Evolutionary conservation across 2,329 filamentous ascomycete genomes (phyloP).

Genomic region (Epichloe sp.): DNA sequence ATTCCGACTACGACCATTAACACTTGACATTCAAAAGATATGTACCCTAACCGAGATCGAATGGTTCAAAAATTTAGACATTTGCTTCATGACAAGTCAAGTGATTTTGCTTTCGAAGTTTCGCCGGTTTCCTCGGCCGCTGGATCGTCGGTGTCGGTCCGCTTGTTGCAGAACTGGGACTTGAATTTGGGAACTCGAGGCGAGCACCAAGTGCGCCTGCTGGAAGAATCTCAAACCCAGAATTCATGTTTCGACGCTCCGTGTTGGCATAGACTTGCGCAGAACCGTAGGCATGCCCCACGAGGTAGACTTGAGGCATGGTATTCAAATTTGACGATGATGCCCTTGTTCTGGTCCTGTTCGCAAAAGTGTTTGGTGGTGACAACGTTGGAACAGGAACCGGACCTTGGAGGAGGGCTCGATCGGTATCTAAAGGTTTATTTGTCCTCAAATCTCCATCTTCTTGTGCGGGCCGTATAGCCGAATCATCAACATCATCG

Average conservation of each 20-base stretch:
- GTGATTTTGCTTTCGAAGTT: neutral
- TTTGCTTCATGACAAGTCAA: neutral
- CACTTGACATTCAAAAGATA: conserved; percentile 1
- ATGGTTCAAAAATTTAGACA: neutral
- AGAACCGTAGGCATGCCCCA: conserved; percentile 3
- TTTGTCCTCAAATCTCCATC: neutral
- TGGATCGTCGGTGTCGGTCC: neutral
- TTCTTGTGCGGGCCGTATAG: neutral
- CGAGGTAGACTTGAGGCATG: neutral
- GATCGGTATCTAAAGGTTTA: neutral
- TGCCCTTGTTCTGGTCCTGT: neutral
- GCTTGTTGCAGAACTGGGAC: neutral
- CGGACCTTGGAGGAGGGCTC: neutral
- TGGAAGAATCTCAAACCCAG: conserved; percentile 8
- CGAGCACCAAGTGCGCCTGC: conserved; percentile 4
- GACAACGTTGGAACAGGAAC: neutral
- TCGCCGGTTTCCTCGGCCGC: neutral
- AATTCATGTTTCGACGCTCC: neutral
- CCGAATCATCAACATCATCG: neutral
- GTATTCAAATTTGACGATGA: neutral
- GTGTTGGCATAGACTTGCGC: conserved; percentile 7
- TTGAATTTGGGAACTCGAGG: conserved; percentile 2
- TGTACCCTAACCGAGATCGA: conserved; percentile 1
- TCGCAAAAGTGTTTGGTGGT: neutral
- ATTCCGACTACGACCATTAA: neutral